Evolutionary conservation across 2,329 filamentous ascomycete genomes (phyloP).

Genomic region (Myriosclerotinia scirpicola): DNA sequence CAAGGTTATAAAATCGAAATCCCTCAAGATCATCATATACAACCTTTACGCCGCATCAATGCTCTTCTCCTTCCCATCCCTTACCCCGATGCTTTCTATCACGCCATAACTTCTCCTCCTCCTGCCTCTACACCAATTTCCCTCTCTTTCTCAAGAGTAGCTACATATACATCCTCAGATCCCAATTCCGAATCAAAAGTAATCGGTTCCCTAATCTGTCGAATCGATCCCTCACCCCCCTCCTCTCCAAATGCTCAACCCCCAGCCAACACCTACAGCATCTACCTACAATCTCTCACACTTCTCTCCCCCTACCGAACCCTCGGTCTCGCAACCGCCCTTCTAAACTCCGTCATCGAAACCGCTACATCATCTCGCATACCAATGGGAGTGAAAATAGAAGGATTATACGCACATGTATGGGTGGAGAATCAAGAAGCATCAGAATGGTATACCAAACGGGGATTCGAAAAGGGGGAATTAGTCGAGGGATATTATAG

Average conservation of each 20-base stretch:
- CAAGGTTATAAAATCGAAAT: conserved; percentile 54
- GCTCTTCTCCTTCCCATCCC: conserved; percentile 61
- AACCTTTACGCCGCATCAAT: conserved; percentile 63
- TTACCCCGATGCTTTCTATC: conserved; percentile 66
- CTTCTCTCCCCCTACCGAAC: conserved; percentile 63
- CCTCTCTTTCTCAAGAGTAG: conserved; percentile 48
- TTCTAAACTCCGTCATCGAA: conserved; percentile 45
- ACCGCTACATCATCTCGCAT: conserved; percentile 14
- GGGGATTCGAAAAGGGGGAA: conserved; percentile 53
- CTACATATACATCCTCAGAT: conserved; percentile 47
- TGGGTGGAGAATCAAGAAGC: conserved; percentile 67
- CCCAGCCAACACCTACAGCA: conserved; percentile 44
- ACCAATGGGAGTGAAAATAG: conserved; percentile 35
- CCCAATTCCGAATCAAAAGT: conserved; percentile 46
- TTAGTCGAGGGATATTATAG: conserved; percentile 59
- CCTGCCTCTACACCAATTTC: conserved; percentile 47
- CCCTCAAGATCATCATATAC: conserved; percentile 53
- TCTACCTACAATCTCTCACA: conserved; percentile 66
- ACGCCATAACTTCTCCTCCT: conserved; percentile 50
- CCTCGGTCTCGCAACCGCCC: conserved; percentile 58
- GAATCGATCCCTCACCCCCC: conserved; percentile 51
- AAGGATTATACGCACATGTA: conserved; percentile 62
- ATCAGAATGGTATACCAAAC: conserved; percentile 59
- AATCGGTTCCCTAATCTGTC: conserved; percentile 62
- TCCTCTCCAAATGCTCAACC: conserved; percentile 8